Base-by-base conservation (phyloP, 2,329 filamentous ascomycete genomes). In the Colletotrichum brevisporum region DNA sequence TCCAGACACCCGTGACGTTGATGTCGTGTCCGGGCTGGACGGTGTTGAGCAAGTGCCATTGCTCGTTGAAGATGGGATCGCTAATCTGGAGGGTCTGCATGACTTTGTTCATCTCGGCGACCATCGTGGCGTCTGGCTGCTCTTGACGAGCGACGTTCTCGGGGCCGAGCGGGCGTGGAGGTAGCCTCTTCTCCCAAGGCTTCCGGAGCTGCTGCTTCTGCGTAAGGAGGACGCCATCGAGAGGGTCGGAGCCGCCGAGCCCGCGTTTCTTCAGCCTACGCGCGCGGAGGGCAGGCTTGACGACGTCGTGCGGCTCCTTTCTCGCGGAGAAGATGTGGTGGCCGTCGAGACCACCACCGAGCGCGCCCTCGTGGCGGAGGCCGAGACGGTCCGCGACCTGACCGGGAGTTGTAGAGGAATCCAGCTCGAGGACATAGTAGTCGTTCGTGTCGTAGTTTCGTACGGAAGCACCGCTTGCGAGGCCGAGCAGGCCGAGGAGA, bases 21-120 rank as follows among this genome's bases (percentile, higher is more conserved):
- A 99, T 88, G 78, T 99, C 96, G 80, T 98, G 93, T 6, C 95
- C 95, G 0, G 90, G 78, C 74, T 97, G 90, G 6, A 92, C 78
- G 0, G 92, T 86, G 78, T 99, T 99, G 83, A 92, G 91, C 54
- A 99, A 84, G 85, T 99, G 96, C 96, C 96, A 99, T 81, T 99
- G 96, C 65, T 97, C 92, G 50, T 88, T 85, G 81, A 98, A 99
- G 60, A 97, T 97, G 18, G 96, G 96, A 76, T 99, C 96, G 39
- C 84, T 80, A 72, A 99, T 98, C 15, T 85, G 84, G n/a, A 99
- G 85, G 2, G 85, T 83, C 58, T 85, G 80, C 73, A 90, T 90
- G 54, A 97, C 83, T 5, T 86, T 80, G 56, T 86, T 79, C 73
- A 92, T 90, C 70, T 86, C 83, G 69, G 86, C 79, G 26, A 91